A percentile compares a stretch with the other conserved stretches of the same genome.
phyloP scores from a whole-genome alignment of 2,329 filamentous ascomycete species.

The Leptoxyphium fumago region DNA sequence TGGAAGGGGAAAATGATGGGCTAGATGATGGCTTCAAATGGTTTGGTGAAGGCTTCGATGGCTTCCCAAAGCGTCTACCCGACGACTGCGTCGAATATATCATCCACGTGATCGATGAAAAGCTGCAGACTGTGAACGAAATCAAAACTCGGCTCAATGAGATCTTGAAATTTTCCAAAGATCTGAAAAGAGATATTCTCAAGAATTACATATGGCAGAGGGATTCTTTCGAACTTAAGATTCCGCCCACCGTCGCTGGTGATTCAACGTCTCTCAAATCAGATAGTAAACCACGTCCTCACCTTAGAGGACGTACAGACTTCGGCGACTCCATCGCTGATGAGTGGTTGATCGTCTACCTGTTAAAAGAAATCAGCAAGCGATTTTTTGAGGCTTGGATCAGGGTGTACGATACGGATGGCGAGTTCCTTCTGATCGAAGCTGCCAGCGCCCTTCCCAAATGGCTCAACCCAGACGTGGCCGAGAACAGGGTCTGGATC shows the following conservation, averaged over 20 bases:
- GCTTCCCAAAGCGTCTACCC: slow-evolving; percentile 52
- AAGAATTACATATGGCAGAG: slow-evolving; percentile 92
- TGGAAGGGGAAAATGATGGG: no score
- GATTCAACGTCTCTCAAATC: not conserved
- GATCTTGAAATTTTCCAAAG: slow-evolving; percentile 53
- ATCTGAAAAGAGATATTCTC: slow-evolving; percentile 50
- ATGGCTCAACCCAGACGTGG: slow-evolving; percentile 86
- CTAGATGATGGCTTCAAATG: slow-evolving; percentile 45
- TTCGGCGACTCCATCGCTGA: slow-evolving; percentile 93
- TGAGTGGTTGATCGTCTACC: slow-evolving; percentile 90
- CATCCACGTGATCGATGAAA: slow-evolving; percentile 53
- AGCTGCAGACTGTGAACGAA: slow-evolving; percentile 35
- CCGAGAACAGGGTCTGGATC: slow-evolving; percentile 81
- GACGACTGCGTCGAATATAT: slow-evolving; percentile 82
- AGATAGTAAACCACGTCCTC: slow-evolving; percentile 20
- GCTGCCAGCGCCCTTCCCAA: slow-evolving; percentile 74
- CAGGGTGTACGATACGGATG: slow-evolving; percentile 72
- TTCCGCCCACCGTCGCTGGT: slow-evolving; percentile 21
- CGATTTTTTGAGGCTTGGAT: slow-evolving; percentile 64
- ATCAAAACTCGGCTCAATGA: slow-evolving; percentile 52
- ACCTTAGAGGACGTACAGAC: slow-evolving; percentile 59
- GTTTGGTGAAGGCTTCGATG: slow-evolving; percentile 50
- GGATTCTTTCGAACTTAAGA: slow-evolving; percentile 53
- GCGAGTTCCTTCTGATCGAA: slow-evolving; percentile 89
- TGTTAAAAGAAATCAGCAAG: slow-evolving; percentile 67